phyloP scores from a whole-genome alignment of 2,329 filamentous ascomycete genomes.

The Fusarium acutatum region DNA sequence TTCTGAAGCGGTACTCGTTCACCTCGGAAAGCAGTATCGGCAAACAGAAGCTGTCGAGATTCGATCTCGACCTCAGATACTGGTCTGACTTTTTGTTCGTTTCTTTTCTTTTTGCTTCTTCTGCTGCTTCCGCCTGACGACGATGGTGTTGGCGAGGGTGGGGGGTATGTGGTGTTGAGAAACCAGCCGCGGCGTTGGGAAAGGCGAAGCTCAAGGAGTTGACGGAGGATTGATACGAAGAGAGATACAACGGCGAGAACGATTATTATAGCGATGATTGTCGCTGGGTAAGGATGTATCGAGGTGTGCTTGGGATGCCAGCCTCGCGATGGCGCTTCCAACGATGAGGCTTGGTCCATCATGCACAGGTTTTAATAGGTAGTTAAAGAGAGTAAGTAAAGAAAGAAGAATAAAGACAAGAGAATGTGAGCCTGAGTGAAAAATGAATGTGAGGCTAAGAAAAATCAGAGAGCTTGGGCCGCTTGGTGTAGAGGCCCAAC shows the following conservation, averaged over 20 bases:
- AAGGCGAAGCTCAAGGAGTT: constrained; percentile 25
- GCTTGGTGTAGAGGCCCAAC: constrained; percentile 1
- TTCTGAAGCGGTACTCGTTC: constrained; percentile 33
- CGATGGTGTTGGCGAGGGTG: constrained; percentile 1
- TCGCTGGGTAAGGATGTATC: constrained; percentile 27
- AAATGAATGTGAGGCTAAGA: background rate
- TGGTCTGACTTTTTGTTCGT: background rate
- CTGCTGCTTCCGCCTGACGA: constrained; percentile 3
- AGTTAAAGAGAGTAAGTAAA: background rate
- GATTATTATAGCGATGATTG: constrained; percentile 33
- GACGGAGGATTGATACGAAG: constrained; percentile 29
- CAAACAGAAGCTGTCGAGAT: constrained; percentile 25
- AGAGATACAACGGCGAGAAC: constrained; percentile 28
- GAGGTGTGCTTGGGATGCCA: background rate
- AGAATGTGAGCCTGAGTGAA: background rate
- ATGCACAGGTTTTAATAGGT: background rate
- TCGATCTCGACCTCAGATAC: constrained; percentile 31
- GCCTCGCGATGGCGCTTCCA: background rate
- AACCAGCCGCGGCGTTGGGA: constrained; percentile 21
- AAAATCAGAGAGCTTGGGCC: constrained; percentile 10
- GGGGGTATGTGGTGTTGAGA: constrained; percentile 17
- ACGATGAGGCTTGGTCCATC: constrained; percentile 1
- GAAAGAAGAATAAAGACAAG: background rate
- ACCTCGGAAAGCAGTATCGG: background rate
- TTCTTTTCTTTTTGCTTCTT: background rate